Evolutionary conservation across 805 yeast genomes (phyloP), one percentile per base, ranked within the genome.

Genomic region (Komagataella pseudopastoris): DNA sequence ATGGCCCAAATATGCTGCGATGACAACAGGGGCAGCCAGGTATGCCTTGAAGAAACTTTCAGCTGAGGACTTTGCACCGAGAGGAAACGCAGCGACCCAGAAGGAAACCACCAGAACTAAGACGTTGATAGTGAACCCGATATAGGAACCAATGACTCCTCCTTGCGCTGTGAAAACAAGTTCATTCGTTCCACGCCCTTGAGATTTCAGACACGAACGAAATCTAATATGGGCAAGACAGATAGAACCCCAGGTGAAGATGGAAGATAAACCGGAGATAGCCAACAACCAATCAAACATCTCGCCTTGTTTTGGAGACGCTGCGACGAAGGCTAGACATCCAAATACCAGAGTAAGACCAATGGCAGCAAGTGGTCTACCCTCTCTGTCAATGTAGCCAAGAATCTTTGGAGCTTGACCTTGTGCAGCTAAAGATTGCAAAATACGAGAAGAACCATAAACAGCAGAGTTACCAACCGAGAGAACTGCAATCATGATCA

Each of bases 51-150:
- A 86, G 73, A 87, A 87, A 48, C 58, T 66, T 45, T 65, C 58
- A 6, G 87, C 85, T 61, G 68, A 71, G 50, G 84, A 78, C 8
- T 65, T 48, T 12, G 80, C 79, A 8, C 51, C 50, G 47, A 79
- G 60, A 51, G 95, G 95, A 73, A 73, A 86, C 45, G 85, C 68
- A 6, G 93, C 90, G 52, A 83, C 73, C 88, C 90, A 63, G 45
- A 57, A 50, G 6, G 52, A 62, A 8, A 67, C 50, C 61, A 80
- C 76, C 56, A 81, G 63, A 10, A 69, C 49, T 12, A 75, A 61
- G 4, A 80, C 54, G 30, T 55, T 59, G 18, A 55, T n/a, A 51
- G 56, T 56, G 6, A 62, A 56, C 16, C 70, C 69, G 54, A 74
- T 65, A 65, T 71, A 74, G 7, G 78, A 77, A 1, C 79, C 80